Percentiles rank a stretch among this genome's conserved stretches.
Conservation (phyloP, 2,329 filamentous ascomycete genomes). For the Colletotrichum horii region DNA sequence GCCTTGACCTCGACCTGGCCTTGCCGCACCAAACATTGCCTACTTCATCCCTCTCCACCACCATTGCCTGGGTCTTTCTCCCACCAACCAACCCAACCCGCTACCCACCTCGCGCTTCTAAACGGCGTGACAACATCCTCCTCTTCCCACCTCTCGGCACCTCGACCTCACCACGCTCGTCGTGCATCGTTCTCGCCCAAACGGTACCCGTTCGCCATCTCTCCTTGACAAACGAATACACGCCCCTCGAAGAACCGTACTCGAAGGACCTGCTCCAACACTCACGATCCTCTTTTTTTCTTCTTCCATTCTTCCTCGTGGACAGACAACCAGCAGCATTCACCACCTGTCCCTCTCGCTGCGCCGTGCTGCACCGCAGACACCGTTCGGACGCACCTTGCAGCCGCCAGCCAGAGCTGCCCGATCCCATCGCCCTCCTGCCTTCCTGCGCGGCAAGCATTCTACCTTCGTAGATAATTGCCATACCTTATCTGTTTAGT, state of each 20-base stretch:
- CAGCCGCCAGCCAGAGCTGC: neutral
- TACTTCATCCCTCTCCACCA: neutral
- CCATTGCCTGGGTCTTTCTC: neutral
- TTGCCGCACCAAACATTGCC: neutral
- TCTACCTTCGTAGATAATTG: slow-evolving; percentile 7
- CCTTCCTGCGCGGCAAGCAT: neutral
- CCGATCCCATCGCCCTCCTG: neutral
- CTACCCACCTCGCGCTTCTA: slow-evolving; percentile 14
- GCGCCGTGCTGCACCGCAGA: neutral
- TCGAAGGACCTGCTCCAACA: neutral
- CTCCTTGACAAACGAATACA: neutral
- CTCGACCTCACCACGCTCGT: slow-evolving; percentile 4
- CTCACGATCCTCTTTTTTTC: neutral
- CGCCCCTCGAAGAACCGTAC: neutral
- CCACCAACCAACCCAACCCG: slow-evolving; percentile 5
- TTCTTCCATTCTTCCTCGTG: neutral
- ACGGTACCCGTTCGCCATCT: neutral
- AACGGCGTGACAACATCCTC: slow-evolving; percentile 18
- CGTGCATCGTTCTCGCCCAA: neutral
- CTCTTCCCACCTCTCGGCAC: slow-evolving; percentile 6
- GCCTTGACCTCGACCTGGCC: neutral
- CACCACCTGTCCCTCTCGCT: neutral
- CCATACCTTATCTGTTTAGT: neutral
- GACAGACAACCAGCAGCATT: neutral
- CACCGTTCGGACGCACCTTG: neutral